These are phyloP conservation scores for Naganishia onofrii DNA, from an alignment of 768 basidiomycete species.

Conservation along the genomic window DNA sequence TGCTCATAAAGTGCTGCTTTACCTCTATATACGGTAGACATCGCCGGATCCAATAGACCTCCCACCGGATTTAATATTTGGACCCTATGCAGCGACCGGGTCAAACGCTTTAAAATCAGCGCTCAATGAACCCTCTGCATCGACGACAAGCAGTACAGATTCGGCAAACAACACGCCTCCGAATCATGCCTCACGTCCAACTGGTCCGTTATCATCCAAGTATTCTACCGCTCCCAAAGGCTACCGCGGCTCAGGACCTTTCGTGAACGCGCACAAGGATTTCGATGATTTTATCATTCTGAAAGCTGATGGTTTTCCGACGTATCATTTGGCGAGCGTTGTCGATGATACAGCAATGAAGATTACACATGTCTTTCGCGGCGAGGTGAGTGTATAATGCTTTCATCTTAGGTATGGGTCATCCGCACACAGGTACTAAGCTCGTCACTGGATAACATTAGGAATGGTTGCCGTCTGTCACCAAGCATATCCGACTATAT, in stretches of 20 bases:
- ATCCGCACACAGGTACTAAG: not conserved
- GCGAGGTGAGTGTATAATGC: constrained; percentile 64
- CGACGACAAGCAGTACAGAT: not conserved
- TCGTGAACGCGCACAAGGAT: constrained; percentile 33
- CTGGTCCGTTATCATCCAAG: constrained; percentile 5
- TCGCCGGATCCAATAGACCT: constrained; percentile 11
- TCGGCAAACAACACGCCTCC: not conserved
- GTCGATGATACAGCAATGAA: constrained; percentile 96
- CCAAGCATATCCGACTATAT: constrained; percentile 86
- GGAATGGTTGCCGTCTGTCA: constrained; percentile 95
- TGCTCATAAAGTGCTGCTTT: no score
- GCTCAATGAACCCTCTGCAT: not conserved
- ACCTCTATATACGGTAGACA: not conserved
- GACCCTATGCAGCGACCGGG: constrained; percentile 41
- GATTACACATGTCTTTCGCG: constrained; percentile 89
- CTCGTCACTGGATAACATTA: constrained; percentile 46
- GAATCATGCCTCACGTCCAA: not conserved
- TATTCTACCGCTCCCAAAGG: constrained; percentile 25
- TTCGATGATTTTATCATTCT: constrained; percentile 85
- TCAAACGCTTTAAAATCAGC: not conserved
- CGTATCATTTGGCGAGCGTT: constrained; percentile 92
- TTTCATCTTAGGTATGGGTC: not conserved
- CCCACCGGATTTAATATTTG: constrained; percentile 26
- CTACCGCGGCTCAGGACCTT: constrained; percentile 11
- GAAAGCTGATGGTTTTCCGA: constrained; percentile 89